Base-by-base conservation (phyloP, 306 rosid genomes). In the Gillenia trifoliata region DNA sequence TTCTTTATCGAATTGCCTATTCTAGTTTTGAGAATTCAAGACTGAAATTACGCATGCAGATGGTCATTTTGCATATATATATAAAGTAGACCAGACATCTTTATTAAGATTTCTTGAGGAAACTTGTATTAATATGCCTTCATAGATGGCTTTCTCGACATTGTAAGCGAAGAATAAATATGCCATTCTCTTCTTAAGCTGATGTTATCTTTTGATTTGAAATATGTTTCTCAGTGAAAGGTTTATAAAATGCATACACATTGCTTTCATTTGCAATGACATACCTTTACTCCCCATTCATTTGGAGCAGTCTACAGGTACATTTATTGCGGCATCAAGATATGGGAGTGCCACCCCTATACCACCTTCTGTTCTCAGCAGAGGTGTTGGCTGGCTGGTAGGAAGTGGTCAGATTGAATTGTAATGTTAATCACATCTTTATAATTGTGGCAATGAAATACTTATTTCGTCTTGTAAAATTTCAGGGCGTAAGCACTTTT, bases 331-430 rank as follows among this genome's bases (percentile, higher is more conserved):
- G 3, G 92, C 98, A 19, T 82, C 96, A 52, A 87, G 98, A 86
- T 90, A 81, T 78, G 86, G 89, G 52, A 90, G 96, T 78, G 98
- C 98, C 78, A 93, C 98, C 28, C 89, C 83, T 60, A 33, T 81
- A 64, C 97, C 97, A 41, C 90, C 97, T 29, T 88, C 97, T 38
- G 90, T 91, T 66, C 87, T 91, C 57, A 81, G 96, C 79, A 89
- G 97, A 15, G 97, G 98, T 52, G 62, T 91, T 75, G 95, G 97
- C 52, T 94, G 97, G 98, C 97, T 75, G 98, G 97, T 93, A 80
- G 66, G 28, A 54, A 49, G 41, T 62, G 72, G 82, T 77, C 63
- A 75, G 8, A 45, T 16, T 28, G 47, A 71, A 34, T 31, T 54
- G 16, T 40, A 67, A 30, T 38, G 65, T 64, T 66, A 31, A n/a